Conservation (phyloP, 1,284 basidiomycete species). For the Crepidotus sp. region DNA sequence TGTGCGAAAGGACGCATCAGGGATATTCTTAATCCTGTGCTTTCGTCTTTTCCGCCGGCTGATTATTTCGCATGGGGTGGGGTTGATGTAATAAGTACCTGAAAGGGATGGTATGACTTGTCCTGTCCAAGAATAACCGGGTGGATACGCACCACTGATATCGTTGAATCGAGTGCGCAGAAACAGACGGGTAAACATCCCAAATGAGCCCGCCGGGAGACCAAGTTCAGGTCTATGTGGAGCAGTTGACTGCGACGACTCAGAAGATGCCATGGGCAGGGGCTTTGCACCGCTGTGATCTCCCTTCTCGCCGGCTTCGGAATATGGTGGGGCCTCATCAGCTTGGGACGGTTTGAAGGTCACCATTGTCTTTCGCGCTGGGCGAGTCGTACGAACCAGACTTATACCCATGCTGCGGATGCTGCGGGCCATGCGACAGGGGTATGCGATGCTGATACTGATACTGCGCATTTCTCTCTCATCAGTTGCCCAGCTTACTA, state of each 20-base stretch:
- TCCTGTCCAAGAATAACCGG: not conserved
- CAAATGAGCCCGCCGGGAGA: slow-evolving; percentile 11
- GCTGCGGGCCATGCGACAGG: too few species aligned
- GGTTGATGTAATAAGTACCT: slow-evolving; percentile 34
- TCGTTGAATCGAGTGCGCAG: slow-evolving; percentile 14
- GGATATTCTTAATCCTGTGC: slow-evolving; percentile 22
- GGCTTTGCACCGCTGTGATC: slow-evolving; percentile 3
- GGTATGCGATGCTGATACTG: too few species aligned
- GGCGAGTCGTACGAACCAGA: not conserved
- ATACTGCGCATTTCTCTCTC: too few species aligned
- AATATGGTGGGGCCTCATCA: slow-evolving; percentile 4
- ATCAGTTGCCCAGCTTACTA: too few species aligned
- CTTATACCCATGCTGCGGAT: too few species aligned
- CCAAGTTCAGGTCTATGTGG: slow-evolving; percentile 2
- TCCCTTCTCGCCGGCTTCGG: not conserved
- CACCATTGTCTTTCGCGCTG: not conserved
- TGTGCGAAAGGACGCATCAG: slow-evolving; percentile 33
- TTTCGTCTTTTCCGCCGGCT: slow-evolving; percentile 20
- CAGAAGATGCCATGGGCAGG: slow-evolving; percentile 9
- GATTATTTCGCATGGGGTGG: slow-evolving; percentile 17
- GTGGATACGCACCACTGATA: slow-evolving; percentile 10
- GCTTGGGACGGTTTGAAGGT: not conserved
- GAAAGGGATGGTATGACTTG: not conserved
- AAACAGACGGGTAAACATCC: slow-evolving; percentile 4
- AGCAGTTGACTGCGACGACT: slow-evolving; percentile 1